phyloP scores from a whole-genome alignment of 2,329 filamentous ascomycete species.

The Penicillium sp. region DNA sequence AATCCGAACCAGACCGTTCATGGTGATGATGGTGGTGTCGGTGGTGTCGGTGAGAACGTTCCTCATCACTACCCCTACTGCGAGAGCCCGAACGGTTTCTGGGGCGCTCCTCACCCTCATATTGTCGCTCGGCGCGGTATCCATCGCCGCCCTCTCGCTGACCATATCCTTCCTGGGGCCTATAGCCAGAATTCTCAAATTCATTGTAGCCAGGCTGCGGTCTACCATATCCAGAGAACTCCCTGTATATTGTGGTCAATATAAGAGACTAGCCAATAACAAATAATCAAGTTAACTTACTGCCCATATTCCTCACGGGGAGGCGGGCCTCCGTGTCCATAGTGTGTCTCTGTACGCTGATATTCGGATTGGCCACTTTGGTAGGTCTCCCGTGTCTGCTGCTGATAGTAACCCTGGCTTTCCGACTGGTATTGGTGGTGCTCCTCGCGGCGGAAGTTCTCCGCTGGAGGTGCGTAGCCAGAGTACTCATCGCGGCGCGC shows the following conservation, averaged over 20 bases:
- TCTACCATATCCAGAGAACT: conserved; percentile 23
- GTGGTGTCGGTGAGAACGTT: conserved; percentile 19
- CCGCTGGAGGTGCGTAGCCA: conserved; percentile 10
- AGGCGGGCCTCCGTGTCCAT: conserved; percentile 18
- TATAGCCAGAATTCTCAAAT: conserved; percentile 15
- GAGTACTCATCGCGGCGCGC: conserved; percentile 13
- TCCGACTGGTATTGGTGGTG: conserved; percentile 18
- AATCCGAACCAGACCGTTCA: conserved; percentile 22
- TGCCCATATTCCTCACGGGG: conserved; percentile 16
- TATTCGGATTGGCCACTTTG: conserved; percentile 18
- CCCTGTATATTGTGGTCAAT: conserved; percentile 18
- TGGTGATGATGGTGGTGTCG: conserved; percentile 16
- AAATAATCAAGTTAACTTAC: conserved; percentile 23
- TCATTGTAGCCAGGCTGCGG: conserved; percentile 18
- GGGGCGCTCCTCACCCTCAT: conserved; percentile 25
- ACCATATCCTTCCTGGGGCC: conserved; percentile 18
- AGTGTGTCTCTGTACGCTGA: conserved; percentile 17
- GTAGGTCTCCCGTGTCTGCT: conserved; percentile 21
- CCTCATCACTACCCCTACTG: conserved; percentile 20
- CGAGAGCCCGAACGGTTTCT: conserved; percentile 24
- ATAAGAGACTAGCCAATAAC: conserved; percentile 8
- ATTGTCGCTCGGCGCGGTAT: conserved; percentile 22
- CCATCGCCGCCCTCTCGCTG: conserved; percentile 23
- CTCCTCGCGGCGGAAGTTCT: conserved; percentile 20
- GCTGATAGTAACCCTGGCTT: conserved; percentile 17